Percentiles rank a stretch among this genome's conserved stretches.
These are phyloP conservation scores for Penicillium flavigenum DNA, from an alignment of 495 filamentous ascomycete genomes.

Conservation along the genomic window DNA sequence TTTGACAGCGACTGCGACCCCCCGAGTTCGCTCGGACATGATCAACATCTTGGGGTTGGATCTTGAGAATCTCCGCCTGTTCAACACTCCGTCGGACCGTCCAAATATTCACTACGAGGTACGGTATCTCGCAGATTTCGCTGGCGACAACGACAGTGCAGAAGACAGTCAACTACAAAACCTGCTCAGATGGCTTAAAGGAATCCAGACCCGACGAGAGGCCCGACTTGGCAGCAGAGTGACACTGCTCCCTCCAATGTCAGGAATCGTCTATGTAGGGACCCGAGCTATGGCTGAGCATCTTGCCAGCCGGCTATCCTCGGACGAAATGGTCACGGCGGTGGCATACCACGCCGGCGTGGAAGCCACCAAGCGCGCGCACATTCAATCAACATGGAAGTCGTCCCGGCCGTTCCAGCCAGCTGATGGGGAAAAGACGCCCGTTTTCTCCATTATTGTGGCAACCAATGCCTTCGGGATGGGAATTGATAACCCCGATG, in stretches of 20 bases:
- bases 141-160: conserved; percentile 26
- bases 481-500: conserved; percentile 94
- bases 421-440: conserved; percentile 13
- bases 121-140: conserved; percentile 68
- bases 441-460: conserved; percentile 83
- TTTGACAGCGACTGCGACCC: conserved; percentile 86
- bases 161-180: conserved; percentile 58
- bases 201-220: conserved; percentile 63
- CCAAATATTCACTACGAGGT: conserved; percentile 92
- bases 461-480: conserved; percentile 96
- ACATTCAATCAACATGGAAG: conserved; percentile 68
- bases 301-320: conserved; percentile 53
- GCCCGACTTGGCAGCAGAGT: conserved; percentile 37
- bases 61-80: conserved; percentile 60
- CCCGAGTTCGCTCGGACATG: conserved; percentile 74
- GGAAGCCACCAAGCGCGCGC: conserved; percentile 38
- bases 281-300: conserved; percentile 73
- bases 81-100: conserved; percentile 75
- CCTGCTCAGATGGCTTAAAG: conserved; percentile 69
- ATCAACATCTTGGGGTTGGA: conserved; percentile 70
- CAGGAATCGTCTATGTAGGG: conserved; percentile 89
- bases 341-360: conserved; percentile 55
- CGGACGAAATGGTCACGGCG: conserved; percentile 40
- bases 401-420: conserved; percentile 50
- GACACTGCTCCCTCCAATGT: conserved; percentile 61